A percentile compares a stretch with the other conserved stretches of the same genome.
These are phyloP conservation scores for Erodium maritimum DNA, from an alignment of 345 rosid genomes.

Conservation along the genomic window DNA sequence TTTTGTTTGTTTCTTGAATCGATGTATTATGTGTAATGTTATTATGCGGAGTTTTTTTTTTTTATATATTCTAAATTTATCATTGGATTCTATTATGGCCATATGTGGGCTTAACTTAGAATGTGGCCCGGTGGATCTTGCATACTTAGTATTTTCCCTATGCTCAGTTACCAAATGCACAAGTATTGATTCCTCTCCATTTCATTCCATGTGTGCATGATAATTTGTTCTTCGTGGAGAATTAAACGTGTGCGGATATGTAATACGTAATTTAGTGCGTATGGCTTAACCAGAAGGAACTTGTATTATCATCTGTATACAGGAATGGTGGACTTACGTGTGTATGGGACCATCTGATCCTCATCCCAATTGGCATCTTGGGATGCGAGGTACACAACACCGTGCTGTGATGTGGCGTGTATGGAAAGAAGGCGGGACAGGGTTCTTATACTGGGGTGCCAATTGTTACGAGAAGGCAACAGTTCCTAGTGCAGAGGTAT, in stretches of 20 bases:
- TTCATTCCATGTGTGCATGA: neutral
- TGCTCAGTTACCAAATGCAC: too few relatives aligned
- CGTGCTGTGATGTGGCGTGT: conserved; percentile 98
- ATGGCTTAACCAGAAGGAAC: conserved; percentile 4
- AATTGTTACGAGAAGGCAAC: conserved; percentile 93
- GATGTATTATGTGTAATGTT: neutral
- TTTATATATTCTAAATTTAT: too few relatives aligned
- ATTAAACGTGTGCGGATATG: neutral
- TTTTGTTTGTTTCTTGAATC: neutral
- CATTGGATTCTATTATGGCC: neutral
- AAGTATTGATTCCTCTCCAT: too few relatives aligned
- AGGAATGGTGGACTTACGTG: conserved; percentile 99
- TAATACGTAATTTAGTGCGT: neutral
- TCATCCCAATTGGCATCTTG: conserved; percentile 95
- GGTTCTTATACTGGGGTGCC: conserved; percentile 96
- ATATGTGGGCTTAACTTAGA: neutral
- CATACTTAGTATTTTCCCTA: too few relatives aligned
- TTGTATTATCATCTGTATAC: conserved; percentile 10
- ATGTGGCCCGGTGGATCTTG: neutral
- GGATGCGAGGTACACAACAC: conserved; percentile 97
- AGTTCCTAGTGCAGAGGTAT: conserved; percentile 87
- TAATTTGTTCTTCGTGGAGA: neutral
- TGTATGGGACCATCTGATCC: conserved; percentile 99
- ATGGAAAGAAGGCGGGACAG: conserved; percentile 99
- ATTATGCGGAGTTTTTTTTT: neutral